These are phyloP conservation scores for Pseudogymnoascus sp. DNA, from an alignment of 2,329 filamentous ascomycete species.

Conservation along the genomic window DNA sequence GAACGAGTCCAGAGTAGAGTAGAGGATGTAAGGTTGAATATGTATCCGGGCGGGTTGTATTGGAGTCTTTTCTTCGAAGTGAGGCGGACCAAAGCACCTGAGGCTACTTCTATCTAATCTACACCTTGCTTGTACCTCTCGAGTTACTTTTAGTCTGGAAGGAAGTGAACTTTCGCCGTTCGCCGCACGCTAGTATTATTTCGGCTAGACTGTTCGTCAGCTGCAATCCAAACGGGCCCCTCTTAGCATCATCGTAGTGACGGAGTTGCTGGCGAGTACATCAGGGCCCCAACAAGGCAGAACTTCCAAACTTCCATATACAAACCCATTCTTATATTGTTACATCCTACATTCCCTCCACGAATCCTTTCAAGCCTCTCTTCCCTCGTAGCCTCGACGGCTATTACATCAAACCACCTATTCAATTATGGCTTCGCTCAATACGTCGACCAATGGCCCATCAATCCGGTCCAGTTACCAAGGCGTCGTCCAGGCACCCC, in stretches of 20 bases:
- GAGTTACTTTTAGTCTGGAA: not conserved
- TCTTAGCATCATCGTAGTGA: constrained; percentile 6
- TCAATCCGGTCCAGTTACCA: constrained; percentile 81
- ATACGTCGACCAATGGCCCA: constrained; percentile 70
- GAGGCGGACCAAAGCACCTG: constrained; percentile 7
- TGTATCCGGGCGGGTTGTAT: constrained; percentile 9
- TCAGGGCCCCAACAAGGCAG: constrained; percentile 7
- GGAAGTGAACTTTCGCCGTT: constrained; percentile 2
- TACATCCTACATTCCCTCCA: not conserved
- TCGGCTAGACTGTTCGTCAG: not conserved
- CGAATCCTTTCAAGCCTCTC: not conserved
- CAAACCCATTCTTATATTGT: not conserved
- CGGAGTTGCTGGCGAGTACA: not conserved
- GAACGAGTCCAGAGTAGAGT: not conserved
- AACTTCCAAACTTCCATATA: not conserved
- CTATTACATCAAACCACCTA: not conserved
- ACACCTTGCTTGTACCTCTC: constrained; percentile 3
- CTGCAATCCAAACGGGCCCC: constrained; percentile 2
- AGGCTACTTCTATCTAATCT: not conserved
- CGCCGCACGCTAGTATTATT: not conserved
- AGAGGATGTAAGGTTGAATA: constrained; percentile 17
- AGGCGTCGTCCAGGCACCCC: constrained; percentile 55
- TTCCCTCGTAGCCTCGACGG: not conserved
- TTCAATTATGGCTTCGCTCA: constrained; percentile 65
- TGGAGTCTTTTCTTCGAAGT: not conserved